phyloP scores from a whole-genome alignment of 164 flowering plant genomes.

The Chloranthus sessilifolius region DNA sequence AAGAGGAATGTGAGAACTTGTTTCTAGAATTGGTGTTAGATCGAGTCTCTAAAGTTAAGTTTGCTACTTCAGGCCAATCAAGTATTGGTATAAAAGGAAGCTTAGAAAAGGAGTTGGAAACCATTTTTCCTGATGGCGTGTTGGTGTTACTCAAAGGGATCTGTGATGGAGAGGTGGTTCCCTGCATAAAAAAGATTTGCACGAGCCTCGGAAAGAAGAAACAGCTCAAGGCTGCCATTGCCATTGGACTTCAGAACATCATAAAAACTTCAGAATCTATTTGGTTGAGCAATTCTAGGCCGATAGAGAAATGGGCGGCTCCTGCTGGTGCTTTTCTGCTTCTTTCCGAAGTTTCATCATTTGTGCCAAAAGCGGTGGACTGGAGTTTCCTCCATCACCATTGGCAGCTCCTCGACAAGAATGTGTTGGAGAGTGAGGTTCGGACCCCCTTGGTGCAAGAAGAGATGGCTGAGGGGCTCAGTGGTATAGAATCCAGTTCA shows the following conservation, averaged over 20 bases:
- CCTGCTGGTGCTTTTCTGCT: conserved; percentile 96
- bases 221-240: conserved; percentile 51
- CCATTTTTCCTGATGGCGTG: conserved; percentile 49
- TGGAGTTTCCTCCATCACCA: conserved; percentile 95
- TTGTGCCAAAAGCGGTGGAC: conserved; percentile 62
- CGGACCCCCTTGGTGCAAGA: conserved; percentile 24
- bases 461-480: conserved; percentile 24
- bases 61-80: conserved; percentile 5
- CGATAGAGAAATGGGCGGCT: conserved; percentile 90
- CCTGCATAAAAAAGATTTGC: conserved; percentile 84
- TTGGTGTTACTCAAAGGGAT: conserved; percentile 52
- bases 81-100: conserved; percentile 15
- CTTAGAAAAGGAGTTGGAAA: conserved; percentile 34
- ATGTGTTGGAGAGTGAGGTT: conserved; percentile 19
- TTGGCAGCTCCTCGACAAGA: conserved; percentile 83
- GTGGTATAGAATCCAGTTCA: conserved; percentile 33
- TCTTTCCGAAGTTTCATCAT: conserved; percentile 82
- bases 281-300: conserved; percentile 59
- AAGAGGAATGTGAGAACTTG: conserved; percentile 84
- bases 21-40: conserved; percentile 83
- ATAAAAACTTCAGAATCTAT: conserved; percentile 69
- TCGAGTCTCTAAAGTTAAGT: conserved; percentile 51
- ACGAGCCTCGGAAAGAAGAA: conserved; percentile 87
- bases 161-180: conserved; percentile 67
- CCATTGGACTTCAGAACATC: conserved; percentile 64